Conservation (phyloP, 2,329 filamentous ascomycete species). For the Pochonia chlamydosporia region DNA sequence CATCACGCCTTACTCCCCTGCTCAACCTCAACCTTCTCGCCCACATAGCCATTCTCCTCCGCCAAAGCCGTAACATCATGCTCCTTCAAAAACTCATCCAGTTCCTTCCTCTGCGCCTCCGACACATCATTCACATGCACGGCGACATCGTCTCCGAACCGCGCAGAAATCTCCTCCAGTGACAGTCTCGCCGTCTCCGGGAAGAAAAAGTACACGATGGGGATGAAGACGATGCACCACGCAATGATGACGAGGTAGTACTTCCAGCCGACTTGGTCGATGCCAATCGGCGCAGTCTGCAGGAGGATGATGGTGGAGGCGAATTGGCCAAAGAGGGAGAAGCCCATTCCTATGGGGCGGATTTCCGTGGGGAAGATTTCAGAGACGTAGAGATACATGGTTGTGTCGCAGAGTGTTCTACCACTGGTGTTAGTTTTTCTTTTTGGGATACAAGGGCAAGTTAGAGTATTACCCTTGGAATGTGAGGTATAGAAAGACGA, state of each 20-base stretch:
- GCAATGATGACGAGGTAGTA: conserved; percentile 42
- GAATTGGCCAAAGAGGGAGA: conserved; percentile 45
- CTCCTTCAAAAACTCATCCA: conserved; percentile 17
- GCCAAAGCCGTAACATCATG: conserved; percentile 8
- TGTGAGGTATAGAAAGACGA: conserved; percentile 41
- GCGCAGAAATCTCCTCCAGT: conserved; percentile 33
- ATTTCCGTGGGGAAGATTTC: conserved; percentile 41
- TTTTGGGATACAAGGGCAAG: too few species aligned
- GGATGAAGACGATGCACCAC: conserved; percentile 29
- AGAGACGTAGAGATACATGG: conserved; percentile 32
- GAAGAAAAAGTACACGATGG: conserved; percentile 25
- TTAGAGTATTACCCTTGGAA: conserved; percentile 36
- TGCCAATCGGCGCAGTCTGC: conserved; percentile 31
- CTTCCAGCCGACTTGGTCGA: conserved; percentile 41
- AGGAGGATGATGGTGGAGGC: conserved; percentile 41
- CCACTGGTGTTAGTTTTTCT: conserved; percentile 7
- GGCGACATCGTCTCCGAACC: conserved; percentile 43
- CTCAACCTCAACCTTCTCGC: background rate
- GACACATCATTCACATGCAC: conserved; percentile 37
- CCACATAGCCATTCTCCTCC: background rate
- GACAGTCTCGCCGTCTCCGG: conserved; percentile 25
- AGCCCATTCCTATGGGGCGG: conserved; percentile 44
- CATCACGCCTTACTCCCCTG: background rate
- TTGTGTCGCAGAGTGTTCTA: conserved; percentile 33
- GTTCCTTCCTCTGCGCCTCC: conserved; percentile 20